A percentile compares a stretch with the other conserved stretches of the same genome.
These are phyloP conservation scores for Rosellinia necatrix DNA, from an alignment of 2,329 filamentous ascomycete species.

Conservation along the genomic window DNA sequence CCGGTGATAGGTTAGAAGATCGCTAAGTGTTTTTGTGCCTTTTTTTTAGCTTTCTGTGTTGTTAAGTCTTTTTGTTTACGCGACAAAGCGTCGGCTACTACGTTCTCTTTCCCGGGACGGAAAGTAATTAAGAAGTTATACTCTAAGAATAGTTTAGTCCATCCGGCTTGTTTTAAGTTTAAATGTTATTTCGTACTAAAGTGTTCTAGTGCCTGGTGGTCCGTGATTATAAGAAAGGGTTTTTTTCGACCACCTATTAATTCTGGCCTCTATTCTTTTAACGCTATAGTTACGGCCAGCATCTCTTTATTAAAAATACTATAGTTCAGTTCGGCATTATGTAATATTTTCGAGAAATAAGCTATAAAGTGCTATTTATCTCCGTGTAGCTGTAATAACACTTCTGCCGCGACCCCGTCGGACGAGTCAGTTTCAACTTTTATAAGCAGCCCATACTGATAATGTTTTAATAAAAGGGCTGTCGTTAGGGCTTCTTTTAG, in stretches of 20 bases:
- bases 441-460: too few species aligned
- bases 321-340: not conserved
- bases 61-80: not conserved
- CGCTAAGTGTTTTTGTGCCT: not conserved
- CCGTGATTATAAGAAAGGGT: not conserved
- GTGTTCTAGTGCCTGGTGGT: not conserved
- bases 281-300: not conserved
- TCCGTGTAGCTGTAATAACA: not conserved
- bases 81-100: not conserved
- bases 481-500: not conserved
- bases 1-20: not conserved
- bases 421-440: not conserved
- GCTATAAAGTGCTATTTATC: not conserved
- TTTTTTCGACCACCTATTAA: not conserved
- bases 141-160: not conserved
- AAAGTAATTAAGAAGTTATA: not conserved
- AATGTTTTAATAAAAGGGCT: too few species aligned
- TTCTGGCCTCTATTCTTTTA: not conserved
- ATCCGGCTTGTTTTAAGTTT: too few species aligned
- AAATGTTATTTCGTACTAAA: not conserved
- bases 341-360: not conserved
- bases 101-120: not conserved
- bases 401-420: not conserved
- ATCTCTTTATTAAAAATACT: constrained; percentile 4
- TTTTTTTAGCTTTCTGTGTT: not conserved